phyloP scores from a whole-genome alignment of 352 stramenopile genomes.

The Pythium sukuiense region DNA sequence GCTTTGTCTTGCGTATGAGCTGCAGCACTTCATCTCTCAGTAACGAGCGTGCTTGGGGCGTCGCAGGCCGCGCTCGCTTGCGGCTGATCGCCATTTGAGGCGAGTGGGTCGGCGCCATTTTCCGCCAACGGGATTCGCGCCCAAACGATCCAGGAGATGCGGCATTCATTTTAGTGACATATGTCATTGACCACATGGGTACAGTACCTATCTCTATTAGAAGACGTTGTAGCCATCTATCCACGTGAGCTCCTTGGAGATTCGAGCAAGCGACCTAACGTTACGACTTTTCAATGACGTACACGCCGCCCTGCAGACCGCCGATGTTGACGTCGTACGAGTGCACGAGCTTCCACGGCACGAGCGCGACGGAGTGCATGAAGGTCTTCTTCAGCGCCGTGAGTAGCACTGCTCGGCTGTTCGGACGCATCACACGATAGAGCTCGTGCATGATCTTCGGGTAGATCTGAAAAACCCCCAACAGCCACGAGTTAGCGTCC shows the following conservation, averaged over 20 bases:
- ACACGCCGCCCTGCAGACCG: conserved; percentile 59
- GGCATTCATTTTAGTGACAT: conserved; percentile 7
- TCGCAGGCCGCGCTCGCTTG: conserved; percentile 22
- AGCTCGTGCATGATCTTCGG: conserved; percentile 76
- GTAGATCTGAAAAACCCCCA: conserved; percentile 45
- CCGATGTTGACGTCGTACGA: conserved; percentile 77
- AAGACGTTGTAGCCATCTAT: conserved; percentile 14
- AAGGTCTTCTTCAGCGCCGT: conserved; percentile 84
- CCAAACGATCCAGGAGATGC: background rate
- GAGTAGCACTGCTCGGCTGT: conserved; percentile 64
- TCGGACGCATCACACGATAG: conserved; percentile 52
- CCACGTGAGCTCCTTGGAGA: too few species aligned
- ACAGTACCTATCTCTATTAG: background rate
- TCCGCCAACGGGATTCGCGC: background rate
- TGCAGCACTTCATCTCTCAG: conserved; percentile 30
- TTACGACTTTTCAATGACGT: conserved; percentile 33
- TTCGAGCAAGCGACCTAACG: too few species aligned
- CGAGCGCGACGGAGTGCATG: conserved; percentile 45
- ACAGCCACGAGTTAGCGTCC: background rate
- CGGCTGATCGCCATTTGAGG: background rate
- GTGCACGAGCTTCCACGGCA: conserved; percentile 37
- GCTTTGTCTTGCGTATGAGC: conserved; percentile 21
- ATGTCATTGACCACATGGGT: background rate
- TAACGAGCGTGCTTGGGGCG: background rate
- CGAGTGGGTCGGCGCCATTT: conserved; percentile 5